Conservation (phyloP, 371 early-diverging fungal species). For the Mucor saturninus region DNA sequence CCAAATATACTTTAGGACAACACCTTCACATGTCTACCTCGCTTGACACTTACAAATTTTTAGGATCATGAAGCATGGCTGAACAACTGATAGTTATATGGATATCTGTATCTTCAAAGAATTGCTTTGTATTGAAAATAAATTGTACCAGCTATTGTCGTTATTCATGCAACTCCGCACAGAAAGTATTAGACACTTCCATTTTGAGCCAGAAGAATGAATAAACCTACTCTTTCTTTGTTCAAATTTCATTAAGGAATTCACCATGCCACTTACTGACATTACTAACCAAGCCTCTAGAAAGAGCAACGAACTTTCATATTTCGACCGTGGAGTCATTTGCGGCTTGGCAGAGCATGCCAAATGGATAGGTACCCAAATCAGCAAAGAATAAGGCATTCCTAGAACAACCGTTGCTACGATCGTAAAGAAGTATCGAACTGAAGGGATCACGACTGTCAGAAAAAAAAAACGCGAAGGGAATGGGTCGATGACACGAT, state of each 20-base stretch:
- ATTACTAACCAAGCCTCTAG: not conserved
- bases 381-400: not conserved
- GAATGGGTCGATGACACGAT: not conserved
- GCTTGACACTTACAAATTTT: no score
- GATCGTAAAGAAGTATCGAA: not conserved
- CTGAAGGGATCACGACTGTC: not conserved
- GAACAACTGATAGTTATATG: no score
- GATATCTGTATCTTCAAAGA: no score
- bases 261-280: not conserved
- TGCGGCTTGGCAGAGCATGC: not conserved
- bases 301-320: not conserved
- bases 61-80: no score
- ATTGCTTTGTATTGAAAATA: no score
- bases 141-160: no score
- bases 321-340: not conserved
- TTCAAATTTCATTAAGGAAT: not conserved
- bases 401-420: not conserved
- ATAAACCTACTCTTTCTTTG: no score
- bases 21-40: no score
- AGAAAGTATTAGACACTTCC: no score
- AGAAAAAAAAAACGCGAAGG: not conserved
- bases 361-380: not conserved
- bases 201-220: no score
- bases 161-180: no score
- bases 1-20: no score